Conservation (phyloP, 257 asterid genomes). For the Linaria vulgaris region DNA sequence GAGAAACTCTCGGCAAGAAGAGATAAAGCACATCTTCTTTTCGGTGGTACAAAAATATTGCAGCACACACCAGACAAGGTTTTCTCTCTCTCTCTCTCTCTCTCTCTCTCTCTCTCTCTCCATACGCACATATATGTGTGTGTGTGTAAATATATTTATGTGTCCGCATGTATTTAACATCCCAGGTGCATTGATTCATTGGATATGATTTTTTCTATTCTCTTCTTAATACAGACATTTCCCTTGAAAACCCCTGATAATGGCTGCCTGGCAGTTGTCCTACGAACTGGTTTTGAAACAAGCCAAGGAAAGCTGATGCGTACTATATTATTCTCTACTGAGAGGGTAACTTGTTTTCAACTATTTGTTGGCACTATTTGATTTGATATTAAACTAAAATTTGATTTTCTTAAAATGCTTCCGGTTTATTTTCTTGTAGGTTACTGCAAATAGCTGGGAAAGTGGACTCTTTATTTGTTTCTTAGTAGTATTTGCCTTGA, state of each 20-base stretch:
- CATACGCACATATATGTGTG: neutral
- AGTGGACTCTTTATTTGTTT: slow-evolving; percentile 91
- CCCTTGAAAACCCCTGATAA: slow-evolving; percentile 94
- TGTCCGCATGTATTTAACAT: neutral
- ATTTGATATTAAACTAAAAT: slow-evolving; percentile 18
- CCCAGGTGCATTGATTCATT: slow-evolving; percentile 1
- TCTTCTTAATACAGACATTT: slow-evolving; percentile 56
- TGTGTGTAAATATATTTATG: neutral
- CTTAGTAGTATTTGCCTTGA: slow-evolving; percentile 87
- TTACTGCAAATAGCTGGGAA: slow-evolving; percentile 99
- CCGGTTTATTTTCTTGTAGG: slow-evolving; percentile 45
- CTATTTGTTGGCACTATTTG: slow-evolving; percentile 25
- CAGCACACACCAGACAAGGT: slow-evolving; percentile 99
- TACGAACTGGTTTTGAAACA: slow-evolving; percentile 97
- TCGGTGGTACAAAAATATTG: slow-evolving; percentile 95
- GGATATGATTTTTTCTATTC: slow-evolving; percentile 18
- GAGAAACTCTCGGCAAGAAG: slow-evolving; percentile 80
- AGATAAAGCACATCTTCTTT: slow-evolving; percentile 90
- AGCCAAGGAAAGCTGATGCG: slow-evolving; percentile 99
- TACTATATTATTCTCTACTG: slow-evolving; percentile 94
- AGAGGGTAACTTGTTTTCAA: slow-evolving; percentile 62
- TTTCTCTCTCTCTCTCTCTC: slow-evolving; percentile 17
- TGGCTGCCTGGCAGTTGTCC: slow-evolving; percentile 95
- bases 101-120: slow-evolving; percentile 6
- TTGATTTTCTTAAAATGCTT: neutral